These are phyloP conservation scores for Aegilops tauschii DNA, from an alignment of 176 grass and related monocot genomes.

Conservation along the genomic window DNA sequence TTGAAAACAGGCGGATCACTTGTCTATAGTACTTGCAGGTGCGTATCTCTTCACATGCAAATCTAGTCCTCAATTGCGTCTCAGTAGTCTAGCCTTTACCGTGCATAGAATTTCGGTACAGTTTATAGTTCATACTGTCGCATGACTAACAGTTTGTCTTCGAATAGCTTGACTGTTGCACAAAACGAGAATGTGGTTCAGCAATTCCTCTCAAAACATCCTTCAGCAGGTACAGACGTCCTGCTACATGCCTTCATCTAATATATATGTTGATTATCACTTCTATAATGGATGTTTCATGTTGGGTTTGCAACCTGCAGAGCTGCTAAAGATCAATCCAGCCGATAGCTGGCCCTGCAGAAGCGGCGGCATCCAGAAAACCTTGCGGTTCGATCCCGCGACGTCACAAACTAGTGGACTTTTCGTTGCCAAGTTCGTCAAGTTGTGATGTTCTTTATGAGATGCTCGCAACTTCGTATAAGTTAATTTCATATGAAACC, in stretches of 20 bases:
- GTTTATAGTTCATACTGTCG: background rate
- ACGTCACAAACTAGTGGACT: conserved; percentile 78
- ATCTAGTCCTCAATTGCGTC: background rate
- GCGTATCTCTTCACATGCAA: conserved; percentile 33
- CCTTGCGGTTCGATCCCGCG: conserved; percentile 63
- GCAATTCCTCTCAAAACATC: conserved; percentile 61
- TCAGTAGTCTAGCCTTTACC: background rate
- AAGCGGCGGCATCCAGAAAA: conserved; percentile 60
- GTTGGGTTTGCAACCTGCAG: conserved; percentile 28
- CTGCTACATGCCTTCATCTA: background rate
- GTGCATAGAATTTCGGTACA: background rate
- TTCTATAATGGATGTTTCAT: background rate
- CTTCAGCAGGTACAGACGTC: conserved; percentile 64
- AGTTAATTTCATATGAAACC: background rate
- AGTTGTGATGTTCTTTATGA: conserved; percentile 26
- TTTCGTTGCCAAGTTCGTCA: conserved; percentile 81
- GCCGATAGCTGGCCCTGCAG: conserved; percentile 71
- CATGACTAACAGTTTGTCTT: conserved; percentile 33
- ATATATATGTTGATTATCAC: background rate
- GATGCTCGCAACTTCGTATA: background rate
- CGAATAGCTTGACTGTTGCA: conserved; percentile 64
- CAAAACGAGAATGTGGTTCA: conserved; percentile 95
- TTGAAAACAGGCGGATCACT: conserved; percentile 81
- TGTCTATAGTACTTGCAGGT: conserved; percentile 96
- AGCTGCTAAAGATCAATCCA: conserved; percentile 53